Evolutionary conservation across 2,329 filamentous ascomycete genomes (phyloP).

Genomic region (Alternaria dauci): DNA sequence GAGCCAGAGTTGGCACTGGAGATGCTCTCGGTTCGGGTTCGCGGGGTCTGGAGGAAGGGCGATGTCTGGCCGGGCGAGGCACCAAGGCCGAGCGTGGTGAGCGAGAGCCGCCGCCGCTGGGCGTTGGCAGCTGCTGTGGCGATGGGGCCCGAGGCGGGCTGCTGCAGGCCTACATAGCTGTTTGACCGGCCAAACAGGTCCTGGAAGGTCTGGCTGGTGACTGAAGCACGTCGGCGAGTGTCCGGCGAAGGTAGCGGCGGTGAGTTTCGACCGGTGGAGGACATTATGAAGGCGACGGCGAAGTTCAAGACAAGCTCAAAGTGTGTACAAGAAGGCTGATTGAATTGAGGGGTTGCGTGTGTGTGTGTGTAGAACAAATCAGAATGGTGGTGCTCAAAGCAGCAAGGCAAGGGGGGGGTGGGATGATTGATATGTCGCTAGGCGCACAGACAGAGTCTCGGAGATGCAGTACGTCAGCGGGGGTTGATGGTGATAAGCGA

Average conservation of each 20-base stretch:
- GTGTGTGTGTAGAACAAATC: conserved; percentile 2
- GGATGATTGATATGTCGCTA: conserved; percentile 29
- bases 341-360: neutral
- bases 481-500: conserved; percentile 36
- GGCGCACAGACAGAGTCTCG: conserved; percentile 33
- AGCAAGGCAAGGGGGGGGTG: conserved; percentile 24
- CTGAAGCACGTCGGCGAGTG: conserved; percentile 56
- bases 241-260: conserved; percentile 50
- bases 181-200: conserved; percentile 56
- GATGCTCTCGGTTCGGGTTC: conserved; percentile 57
- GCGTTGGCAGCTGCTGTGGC: conserved; percentile 59
- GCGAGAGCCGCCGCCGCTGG: conserved; percentile 58
- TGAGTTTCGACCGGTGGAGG: conserved; percentile 52
- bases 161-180: conserved; percentile 46
- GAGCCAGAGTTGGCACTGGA: conserved; percentile 57
- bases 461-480: conserved; percentile 35
- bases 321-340: conserved; percentile 15
- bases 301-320: conserved; percentile 2
- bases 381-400: conserved; percentile 17
- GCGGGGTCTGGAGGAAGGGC: conserved; percentile 51
- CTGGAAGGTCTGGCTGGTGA: conserved; percentile 59
- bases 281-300: conserved; percentile 34
- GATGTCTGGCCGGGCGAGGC: conserved; percentile 55
- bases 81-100: conserved; percentile 59
- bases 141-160: conserved; percentile 56